Evolutionary conservation across 2,329 filamentous ascomycete genomes (phyloP), one percentile per base, ranked within the genome.

Genomic region (Talaromyces piceae): DNA sequence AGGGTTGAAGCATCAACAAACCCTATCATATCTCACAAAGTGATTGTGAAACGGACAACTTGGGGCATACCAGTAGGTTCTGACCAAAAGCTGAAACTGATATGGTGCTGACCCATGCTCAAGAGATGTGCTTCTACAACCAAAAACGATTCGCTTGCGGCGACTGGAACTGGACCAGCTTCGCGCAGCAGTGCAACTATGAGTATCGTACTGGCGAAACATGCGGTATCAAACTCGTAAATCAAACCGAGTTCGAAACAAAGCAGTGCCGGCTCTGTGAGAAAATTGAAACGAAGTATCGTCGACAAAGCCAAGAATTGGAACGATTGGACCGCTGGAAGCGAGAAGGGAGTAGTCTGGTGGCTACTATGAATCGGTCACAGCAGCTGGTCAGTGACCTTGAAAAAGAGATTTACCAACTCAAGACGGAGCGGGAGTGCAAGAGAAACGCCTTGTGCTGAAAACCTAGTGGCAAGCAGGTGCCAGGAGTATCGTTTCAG

Each of bases 131-230:
- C 76, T 96, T 93, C 78, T 97, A 91, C 77, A 90, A 96, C 64
- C 87, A 91, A 72, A 89, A 86, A 69, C 80, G 82, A 61, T 95
- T 87, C 80, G 71, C 71, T 52, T 97, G 91, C 74, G 87, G 87
- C 64, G 91, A 89, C 78, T 95, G 87, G 85, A 89, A 90, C 71
- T 97, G 91, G 91, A 87, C 88, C 59, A 86, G 86, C 73, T 96
- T 96, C 76, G 84, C 87, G 59, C 82, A 91, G 70, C 91, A 95
- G 68, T 97, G 91, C 79, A 85, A 87, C 70, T 90, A 89, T 72
- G 91, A 96, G 70, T 94, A 95, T 74, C 87, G 91, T 58, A 95
- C 88, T 59, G 91, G 91, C 63, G 91, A 97, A 77, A 96, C 91
- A 31, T 97, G 91, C 73, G 91, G 91, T 56, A 85, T 95, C 74